These are phyloP conservation scores for Furcasterigmium furcatum DNA, from an alignment of 2,329 filamentous ascomycete genomes.

Conservation along the genomic window DNA sequence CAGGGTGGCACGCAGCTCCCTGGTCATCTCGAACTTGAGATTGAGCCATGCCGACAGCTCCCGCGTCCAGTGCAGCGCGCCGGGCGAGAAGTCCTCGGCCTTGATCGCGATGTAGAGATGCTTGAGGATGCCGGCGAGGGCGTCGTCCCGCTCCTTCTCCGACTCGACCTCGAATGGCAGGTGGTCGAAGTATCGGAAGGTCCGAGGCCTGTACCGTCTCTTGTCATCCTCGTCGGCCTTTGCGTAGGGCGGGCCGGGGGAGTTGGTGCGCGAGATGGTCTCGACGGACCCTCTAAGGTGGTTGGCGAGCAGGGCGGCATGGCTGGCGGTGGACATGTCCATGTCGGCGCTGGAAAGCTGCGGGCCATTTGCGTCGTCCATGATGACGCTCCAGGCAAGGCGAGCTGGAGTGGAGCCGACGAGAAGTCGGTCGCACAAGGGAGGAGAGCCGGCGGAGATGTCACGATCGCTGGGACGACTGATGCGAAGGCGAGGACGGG, in stretches of 20 bases:
- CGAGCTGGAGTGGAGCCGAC: background rate
- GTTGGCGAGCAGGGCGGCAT: slow-evolving; percentile 31
- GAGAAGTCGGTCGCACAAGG: slow-evolving; percentile 2
- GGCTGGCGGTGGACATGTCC: slow-evolving; percentile 23
- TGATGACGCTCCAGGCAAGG: slow-evolving; percentile 10
- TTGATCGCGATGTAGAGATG: slow-evolving; percentile 90
- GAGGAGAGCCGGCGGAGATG: background rate
- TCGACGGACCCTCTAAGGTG: slow-evolving; percentile 46
- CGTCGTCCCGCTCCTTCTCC: slow-evolving; percentile 71
- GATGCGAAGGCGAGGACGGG: too few relatives aligned
- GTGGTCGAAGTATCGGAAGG: slow-evolving; percentile 88
- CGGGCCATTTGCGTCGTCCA: slow-evolving; percentile 27
- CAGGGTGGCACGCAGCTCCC: slow-evolving; percentile 76
- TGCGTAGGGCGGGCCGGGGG: slow-evolving; percentile 64
- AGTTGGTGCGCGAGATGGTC: slow-evolving; percentile 81
- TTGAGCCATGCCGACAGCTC: slow-evolving; percentile 94
- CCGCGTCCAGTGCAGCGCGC: slow-evolving; percentile 93
- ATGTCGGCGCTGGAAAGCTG: slow-evolving; percentile 30
- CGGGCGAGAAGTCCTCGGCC: slow-evolving; percentile 90
- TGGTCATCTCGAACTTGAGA: slow-evolving; percentile 94
- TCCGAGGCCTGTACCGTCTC: slow-evolving; percentile 76
- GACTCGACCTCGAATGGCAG: slow-evolving; percentile 88
- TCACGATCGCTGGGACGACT: too few relatives aligned
- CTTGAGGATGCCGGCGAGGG: slow-evolving; percentile 83
- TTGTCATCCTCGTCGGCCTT: slow-evolving; percentile 48